A percentile compares a stretch with the other conserved stretches of the same genome.
phyloP scores from a whole-genome alignment of 2,329 filamentous ascomycete genomes.

The Dactylella cylindrospora region DNA sequence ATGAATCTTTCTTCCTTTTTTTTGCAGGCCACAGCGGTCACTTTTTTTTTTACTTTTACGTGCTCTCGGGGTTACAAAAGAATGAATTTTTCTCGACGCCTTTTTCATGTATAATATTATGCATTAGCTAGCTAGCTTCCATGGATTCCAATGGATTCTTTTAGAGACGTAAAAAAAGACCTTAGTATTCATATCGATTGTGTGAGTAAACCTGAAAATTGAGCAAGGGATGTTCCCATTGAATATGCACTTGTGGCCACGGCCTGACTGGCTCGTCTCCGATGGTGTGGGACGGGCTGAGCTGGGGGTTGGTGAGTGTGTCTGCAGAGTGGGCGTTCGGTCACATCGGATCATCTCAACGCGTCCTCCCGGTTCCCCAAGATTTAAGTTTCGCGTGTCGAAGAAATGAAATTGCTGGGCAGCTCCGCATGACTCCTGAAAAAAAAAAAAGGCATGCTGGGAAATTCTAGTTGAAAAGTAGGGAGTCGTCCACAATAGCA shows the following conservation, averaged over 20 bases:
- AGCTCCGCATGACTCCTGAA: constrained; percentile 28
- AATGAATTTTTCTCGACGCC: constrained; percentile 37
- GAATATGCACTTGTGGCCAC: constrained; percentile 30
- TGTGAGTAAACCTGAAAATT: background rate
- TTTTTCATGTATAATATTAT: constrained; percentile 45
- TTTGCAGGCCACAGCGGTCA: no score
- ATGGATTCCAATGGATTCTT: constrained; percentile 37
- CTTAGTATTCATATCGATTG: background rate
- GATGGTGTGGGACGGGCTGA: constrained; percentile 22
- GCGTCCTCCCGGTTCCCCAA: constrained; percentile 42
- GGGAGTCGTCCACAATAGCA: no score
- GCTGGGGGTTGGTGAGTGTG: constrained; percentile 1
- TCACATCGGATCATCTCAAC: no score
- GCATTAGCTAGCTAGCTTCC: constrained; percentile 37
- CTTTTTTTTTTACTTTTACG: constrained; percentile 28
- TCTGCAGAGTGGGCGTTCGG: no score
- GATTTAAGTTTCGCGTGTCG: constrained; percentile 31
- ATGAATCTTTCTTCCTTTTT: constrained; percentile 18
- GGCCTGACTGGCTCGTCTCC: constrained; percentile 29
- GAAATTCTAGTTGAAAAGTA: no score
- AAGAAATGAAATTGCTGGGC: background rate
- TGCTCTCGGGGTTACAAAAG: constrained; percentile 40
- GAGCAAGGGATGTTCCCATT: background rate
- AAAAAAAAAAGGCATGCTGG: constrained; percentile 11
- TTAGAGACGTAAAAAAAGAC: constrained; percentile 35